Percentiles rank a stretch among this genome's conserved stretches.
Evolutionary conservation across 768 basidiomycete genomes (phyloP).

Genomic region (Cubamyces sp.): DNA sequence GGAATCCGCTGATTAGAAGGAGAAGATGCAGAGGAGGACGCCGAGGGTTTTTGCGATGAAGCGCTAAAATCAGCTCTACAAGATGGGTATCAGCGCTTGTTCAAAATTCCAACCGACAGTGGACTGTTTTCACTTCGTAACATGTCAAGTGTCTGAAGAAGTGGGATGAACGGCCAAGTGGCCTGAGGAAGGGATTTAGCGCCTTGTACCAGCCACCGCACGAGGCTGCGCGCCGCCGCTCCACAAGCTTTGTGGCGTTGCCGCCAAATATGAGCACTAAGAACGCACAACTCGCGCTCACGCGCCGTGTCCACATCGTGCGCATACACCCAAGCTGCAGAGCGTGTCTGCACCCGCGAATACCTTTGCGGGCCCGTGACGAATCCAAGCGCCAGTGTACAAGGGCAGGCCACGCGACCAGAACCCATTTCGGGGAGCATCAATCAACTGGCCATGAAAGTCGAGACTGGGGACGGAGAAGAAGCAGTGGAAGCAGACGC

Average conservation of each 20-base stretch:
- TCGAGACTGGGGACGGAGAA: constrained; percentile 16
- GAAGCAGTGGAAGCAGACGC: background rate
- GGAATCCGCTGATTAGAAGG: constrained; percentile 11
- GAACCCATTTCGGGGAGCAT: constrained; percentile 1
- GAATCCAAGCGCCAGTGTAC: constrained; percentile 8
- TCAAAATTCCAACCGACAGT: no score
- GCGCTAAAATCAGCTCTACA: background rate
- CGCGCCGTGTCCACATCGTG: no score
- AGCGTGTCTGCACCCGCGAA: background rate
- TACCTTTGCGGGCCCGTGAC: background rate
- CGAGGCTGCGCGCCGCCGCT: background rate
- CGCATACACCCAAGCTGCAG: background rate
- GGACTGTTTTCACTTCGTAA: background rate
- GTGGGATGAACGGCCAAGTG: background rate
- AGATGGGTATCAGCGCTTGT: background rate
- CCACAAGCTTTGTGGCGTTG: constrained; percentile 5
- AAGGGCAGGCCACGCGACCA: background rate
- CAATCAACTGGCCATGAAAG: constrained; percentile 14
- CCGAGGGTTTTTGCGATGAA: constrained; percentile 19
- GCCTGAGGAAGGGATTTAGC: background rate
- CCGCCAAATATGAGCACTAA: no score
- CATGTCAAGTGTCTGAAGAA: background rate
- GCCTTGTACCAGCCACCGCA: background rate
- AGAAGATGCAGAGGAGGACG: constrained; percentile 26
- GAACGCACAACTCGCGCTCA: no score